Conservation (phyloP, 495 filamentous ascomycete genomes). For the Penicillium samsonianum region DNA sequence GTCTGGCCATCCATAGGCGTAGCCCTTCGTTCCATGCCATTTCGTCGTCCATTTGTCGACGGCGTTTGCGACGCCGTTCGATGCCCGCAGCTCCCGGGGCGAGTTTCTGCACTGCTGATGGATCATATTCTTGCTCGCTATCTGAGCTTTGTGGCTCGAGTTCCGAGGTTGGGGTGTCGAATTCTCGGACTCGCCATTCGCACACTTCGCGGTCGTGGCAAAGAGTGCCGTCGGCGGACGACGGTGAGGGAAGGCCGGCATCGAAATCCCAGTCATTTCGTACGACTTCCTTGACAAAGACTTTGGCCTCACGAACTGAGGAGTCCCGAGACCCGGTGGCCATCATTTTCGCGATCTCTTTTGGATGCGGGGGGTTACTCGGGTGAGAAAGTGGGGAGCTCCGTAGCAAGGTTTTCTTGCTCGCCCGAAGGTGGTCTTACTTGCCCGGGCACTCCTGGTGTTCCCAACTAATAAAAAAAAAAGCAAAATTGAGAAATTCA, state of each 20-base stretch:
- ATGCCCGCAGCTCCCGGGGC: slow-evolving; percentile 27
- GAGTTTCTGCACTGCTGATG: slow-evolving; percentile 9
- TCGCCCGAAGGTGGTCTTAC: not conserved
- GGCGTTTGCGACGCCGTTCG: slow-evolving; percentile 59
- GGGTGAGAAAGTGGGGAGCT: slow-evolving; percentile 11
- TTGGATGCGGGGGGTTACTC: slow-evolving; percentile 7
- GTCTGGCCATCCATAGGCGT: slow-evolving; percentile 67
- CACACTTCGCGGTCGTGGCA: slow-evolving; percentile 32
- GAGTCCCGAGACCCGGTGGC: slow-evolving; percentile 40
- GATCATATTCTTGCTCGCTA: slow-evolving; percentile 19
- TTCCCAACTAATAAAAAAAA: not conserved
- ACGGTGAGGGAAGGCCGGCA: slow-evolving; percentile 21
- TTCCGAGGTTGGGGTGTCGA: slow-evolving; percentile 47
- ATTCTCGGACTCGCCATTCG: slow-evolving; percentile 48
- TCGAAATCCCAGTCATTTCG: slow-evolving; percentile 49
- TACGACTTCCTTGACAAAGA: slow-evolving; percentile 43
- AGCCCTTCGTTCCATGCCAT: slow-evolving; percentile 82
- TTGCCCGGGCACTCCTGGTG: not conserved
- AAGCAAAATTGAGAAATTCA: not conserved
- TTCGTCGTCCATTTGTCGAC: slow-evolving; percentile 66
- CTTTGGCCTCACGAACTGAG: slow-evolving; percentile 46
- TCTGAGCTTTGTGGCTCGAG: slow-evolving; percentile 40
- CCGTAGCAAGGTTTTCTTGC: slow-evolving; percentile 10
- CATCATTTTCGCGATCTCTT: slow-evolving; percentile 22
- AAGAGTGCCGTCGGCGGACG: slow-evolving; percentile 26